Percentiles rank a stretch among this genome's conserved stretches.
These are phyloP conservation scores for Beverwykella pulmonaria DNA, from an alignment of 495 filamentous ascomycete genomes.

Conservation along the genomic window DNA sequence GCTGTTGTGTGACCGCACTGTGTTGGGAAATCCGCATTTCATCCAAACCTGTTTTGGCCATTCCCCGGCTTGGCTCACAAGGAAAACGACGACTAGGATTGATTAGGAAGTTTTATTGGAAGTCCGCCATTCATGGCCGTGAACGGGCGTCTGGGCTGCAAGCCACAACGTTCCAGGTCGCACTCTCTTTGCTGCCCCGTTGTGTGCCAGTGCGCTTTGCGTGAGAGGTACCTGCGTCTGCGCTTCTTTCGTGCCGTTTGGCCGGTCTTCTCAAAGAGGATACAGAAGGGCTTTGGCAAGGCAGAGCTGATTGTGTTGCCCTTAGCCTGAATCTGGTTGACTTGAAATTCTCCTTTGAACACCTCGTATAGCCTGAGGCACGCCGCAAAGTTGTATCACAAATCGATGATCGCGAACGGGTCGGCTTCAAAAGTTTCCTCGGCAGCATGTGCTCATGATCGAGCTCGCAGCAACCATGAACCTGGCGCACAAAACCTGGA, in stretches of 20 bases:
- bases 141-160: not conserved
- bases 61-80: not conserved
- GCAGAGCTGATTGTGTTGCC: too few species aligned
- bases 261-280: not conserved
- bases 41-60: not conserved
- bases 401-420: not conserved
- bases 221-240: not conserved
- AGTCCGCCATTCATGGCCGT: not conserved
- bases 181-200: not conserved
- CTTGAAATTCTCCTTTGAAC: too few species aligned
- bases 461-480: not conserved
- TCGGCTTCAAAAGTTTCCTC: constrained; percentile 19
- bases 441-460: constrained; percentile 22
- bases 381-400: not conserved
- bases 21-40: not conserved
- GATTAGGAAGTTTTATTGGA: not conserved
- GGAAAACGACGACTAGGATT: not conserved
- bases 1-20: not conserved
- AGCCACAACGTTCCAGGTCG: not conserved
- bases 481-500: constrained; percentile 1
- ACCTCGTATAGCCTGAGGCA: not conserved
- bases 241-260: not conserved
- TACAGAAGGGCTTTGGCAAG: not conserved
- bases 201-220: not conserved
- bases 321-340: too few species aligned